A percentile compares a stretch with the other conserved stretches of the same genome.
Evolutionary conservation across 495 filamentous ascomycete species (phyloP).

Genomic region (Trichoderma asperelloides): DNA sequence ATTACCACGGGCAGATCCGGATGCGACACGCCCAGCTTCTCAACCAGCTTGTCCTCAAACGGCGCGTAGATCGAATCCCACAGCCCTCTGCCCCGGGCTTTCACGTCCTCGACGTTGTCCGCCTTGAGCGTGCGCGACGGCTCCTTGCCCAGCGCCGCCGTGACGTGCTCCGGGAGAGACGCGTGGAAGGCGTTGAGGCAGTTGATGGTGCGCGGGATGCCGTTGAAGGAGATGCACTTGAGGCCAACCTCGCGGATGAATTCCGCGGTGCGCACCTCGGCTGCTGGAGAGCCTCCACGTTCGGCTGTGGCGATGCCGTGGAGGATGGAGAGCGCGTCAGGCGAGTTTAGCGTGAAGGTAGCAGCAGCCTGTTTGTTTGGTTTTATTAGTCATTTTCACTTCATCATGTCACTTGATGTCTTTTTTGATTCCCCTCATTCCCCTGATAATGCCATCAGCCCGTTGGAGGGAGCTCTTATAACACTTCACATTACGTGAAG

Average conservation of each 20-base stretch:
- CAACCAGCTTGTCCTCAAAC: slow-evolving; percentile 57
- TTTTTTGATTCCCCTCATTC: too few relatives aligned
- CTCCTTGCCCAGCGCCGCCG: slow-evolving; percentile 32
- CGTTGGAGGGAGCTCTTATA: too few relatives aligned
- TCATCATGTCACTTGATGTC: neutral
- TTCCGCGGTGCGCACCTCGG: slow-evolving; percentile 51
- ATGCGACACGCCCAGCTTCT: slow-evolving; percentile 58
- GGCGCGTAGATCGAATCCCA: slow-evolving; percentile 69
- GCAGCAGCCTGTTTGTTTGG: slow-evolving; percentile 25
- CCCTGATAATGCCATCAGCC: too few relatives aligned
- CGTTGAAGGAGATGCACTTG: slow-evolving; percentile 80
- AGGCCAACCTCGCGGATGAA: slow-evolving; percentile 71
- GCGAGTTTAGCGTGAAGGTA: slow-evolving; percentile 31
- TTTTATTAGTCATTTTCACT: neutral
- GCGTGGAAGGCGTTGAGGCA: slow-evolving; percentile 57
- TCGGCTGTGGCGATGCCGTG: slow-evolving; percentile 40
- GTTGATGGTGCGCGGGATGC: slow-evolving; percentile 75
- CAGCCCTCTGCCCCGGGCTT: slow-evolving; percentile 46
- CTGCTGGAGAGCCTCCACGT: slow-evolving; percentile 19
- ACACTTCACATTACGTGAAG: too few relatives aligned
- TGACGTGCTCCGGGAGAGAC: slow-evolving; percentile 41
- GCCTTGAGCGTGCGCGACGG: slow-evolving; percentile 40
- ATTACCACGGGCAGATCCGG: slow-evolving; percentile 75
- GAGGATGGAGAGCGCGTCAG: slow-evolving; percentile 23
- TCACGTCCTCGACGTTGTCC: slow-evolving; percentile 42